phyloP scores from a whole-genome alignment of 2,329 filamentous ascomycete species.

The Cephalotrichum gorgonifer region DNA sequence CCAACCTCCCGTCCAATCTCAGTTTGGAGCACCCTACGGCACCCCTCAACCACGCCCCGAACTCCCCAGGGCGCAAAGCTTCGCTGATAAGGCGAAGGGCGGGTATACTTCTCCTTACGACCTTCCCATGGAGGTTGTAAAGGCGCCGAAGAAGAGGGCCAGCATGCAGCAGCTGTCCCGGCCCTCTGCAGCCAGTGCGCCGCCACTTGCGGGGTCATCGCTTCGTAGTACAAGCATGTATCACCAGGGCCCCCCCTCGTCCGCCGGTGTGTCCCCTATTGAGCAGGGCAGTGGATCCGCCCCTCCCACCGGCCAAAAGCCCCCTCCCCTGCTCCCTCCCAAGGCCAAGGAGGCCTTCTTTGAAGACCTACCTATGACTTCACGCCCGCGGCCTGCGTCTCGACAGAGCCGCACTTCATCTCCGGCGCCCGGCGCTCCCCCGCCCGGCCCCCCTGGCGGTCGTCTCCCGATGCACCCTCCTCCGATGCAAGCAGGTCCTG shows the following conservation, averaged over 20 bases:
- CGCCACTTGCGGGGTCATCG: conserved; percentile 35
- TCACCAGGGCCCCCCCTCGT: conserved; percentile 15
- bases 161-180: conserved; percentile 46
- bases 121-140: conserved; percentile 69
- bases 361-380: conserved; percentile 60
- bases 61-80: conserved; percentile 62
- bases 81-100: conserved; percentile 79
- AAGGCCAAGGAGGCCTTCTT: conserved; percentile 54
- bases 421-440: conserved; percentile 11
- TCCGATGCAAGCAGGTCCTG: neutral
- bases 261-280: neutral
- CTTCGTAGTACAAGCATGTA: conserved; percentile 54
- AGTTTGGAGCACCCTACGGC: conserved; percentile 22
- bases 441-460: conserved; percentile 9
- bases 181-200: conserved; percentile 25
- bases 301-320: conserved; percentile 19
- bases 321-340: conserved; percentile 22
- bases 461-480: conserved; percentile 16
- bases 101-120: conserved; percentile 94
- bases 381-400: conserved; percentile 51
- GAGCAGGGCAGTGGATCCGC: conserved; percentile 14
- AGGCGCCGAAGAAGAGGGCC: conserved; percentile 49
- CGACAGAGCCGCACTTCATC: conserved; percentile 31
- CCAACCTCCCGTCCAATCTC: conserved; percentile 14
- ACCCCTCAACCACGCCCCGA: conserved; percentile 30